These are phyloP conservation scores for Backusella sp. DNA, from an alignment of 192 early-diverging fungal species.

Conservation along the genomic window DNA sequence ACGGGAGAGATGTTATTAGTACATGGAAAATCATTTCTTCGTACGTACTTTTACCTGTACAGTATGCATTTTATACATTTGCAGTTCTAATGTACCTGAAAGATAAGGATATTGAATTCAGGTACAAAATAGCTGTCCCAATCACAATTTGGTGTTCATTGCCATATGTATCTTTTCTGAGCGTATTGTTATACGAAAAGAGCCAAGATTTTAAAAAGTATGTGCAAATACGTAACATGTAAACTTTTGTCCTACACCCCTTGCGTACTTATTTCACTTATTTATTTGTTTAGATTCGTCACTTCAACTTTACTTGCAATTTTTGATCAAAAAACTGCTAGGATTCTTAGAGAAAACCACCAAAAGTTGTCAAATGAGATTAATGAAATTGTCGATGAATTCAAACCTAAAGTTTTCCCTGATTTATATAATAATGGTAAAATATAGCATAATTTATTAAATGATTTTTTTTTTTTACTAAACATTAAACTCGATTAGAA, in stretches of 20 bases:
- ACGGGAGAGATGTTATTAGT: slow-evolving; percentile 92
- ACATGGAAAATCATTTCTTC: slow-evolving; percentile 92
- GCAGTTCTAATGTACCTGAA: slow-evolving; percentile 51
- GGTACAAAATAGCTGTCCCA: slow-evolving; percentile 42
- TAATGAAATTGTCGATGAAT: slow-evolving; percentile 79
- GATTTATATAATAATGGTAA: slow-evolving; percentile 57
- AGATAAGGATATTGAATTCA: slow-evolving; percentile 22
- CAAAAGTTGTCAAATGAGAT: slow-evolving; percentile 73
- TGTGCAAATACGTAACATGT: background rate
- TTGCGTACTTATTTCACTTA: background rate
- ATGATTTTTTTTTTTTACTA: background rate
- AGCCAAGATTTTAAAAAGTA: slow-evolving; percentile 72
- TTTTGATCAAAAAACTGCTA: slow-evolving; percentile 52
- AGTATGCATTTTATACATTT: slow-evolving; percentile 71
- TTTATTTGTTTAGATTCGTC: slow-evolving; percentile 54
- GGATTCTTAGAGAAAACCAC: slow-evolving; percentile 66
- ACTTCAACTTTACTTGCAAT: slow-evolving; percentile 79
- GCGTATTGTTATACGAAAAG: slow-evolving; percentile 70
- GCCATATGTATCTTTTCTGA: slow-evolving; percentile 68
- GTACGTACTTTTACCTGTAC: slow-evolving; percentile 68
- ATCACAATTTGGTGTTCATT: slow-evolving; percentile 47
- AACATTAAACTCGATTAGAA: background rate
- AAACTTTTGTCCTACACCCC: background rate
- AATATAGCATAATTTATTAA: background rate
- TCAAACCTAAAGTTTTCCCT: slow-evolving; percentile 74